Evolutionary conservation across 176 grass and related monocot genomes (phyloP), one percentile per base, ranked within the genome.

Genomic region (Lolium perenne): DNA sequence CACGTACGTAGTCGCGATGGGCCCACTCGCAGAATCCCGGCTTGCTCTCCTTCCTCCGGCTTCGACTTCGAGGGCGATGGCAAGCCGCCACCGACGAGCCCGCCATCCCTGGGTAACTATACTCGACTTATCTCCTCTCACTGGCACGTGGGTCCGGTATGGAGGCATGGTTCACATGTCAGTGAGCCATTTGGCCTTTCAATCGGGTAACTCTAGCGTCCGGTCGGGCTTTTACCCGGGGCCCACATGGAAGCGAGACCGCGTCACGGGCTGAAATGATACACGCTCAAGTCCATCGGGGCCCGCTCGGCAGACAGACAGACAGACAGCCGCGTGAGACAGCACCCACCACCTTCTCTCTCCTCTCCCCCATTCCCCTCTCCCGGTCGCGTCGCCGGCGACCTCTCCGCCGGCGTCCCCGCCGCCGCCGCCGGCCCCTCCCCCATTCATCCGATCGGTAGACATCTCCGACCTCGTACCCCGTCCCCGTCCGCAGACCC

Each of bases 231-330:
- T 90, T 79, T 38, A 21, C 7, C 47, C 1, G 0, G 58, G 68
- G 14, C 76, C 84, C 75, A 0, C 74, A 0, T 9, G 80, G 16
- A 23, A 51, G 63, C 3, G 35, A 41, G 7, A 0, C 41, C 6
- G 13, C 11, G 12, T 32, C 85, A 54, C 60, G 49, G 43, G 43
- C 3, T 4, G 29, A 23, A 35, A 80, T 26, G 74, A 76, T 63
- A 84, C 68, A 70, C 60, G 35, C 26, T 61, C 79, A 87, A 50
- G 35, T 67, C 54, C 35, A 48, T 2, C 3, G 23, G 90, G 90
- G 70, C 82, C 86, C 86, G 46, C 90, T 63, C 22, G 81, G 1
- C 90, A 91, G 81, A 80, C 49, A 50, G 46, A n/a, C 87, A 74
- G 67, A 47, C 65, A 74, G 74, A 47, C 65, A 74, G 74, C 63